phyloP scores from a whole-genome alignment of 495 filamentous ascomycete genomes.

The Hypoxylon rickii region DNA sequence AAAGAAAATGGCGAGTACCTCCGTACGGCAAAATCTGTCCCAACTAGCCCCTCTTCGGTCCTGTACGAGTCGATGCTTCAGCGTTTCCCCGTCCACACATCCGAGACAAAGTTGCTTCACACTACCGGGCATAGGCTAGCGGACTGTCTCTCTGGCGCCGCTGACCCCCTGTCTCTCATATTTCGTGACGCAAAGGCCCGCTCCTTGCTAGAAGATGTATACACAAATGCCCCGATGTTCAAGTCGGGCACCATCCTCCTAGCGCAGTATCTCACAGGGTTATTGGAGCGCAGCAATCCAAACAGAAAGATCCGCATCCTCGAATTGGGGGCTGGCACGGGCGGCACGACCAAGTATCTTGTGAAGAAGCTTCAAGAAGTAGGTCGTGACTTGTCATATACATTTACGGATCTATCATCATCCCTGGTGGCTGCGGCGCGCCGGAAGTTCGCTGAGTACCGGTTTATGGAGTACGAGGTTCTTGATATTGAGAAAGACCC shows the following conservation, averaged over 20 bases:
- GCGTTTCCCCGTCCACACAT: constrained; percentile 40
- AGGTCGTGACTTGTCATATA: constrained; percentile 38
- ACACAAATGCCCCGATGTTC: no score
- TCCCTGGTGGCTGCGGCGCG: constrained; percentile 47
- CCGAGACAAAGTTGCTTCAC: constrained; percentile 44
- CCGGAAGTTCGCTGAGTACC: constrained; percentile 35
- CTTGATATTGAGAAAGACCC: constrained; percentile 44
- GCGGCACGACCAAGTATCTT: constrained; percentile 45
- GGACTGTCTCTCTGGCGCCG: constrained; percentile 43
- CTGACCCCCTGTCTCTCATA: constrained; percentile 49
- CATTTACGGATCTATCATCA: constrained; percentile 48
- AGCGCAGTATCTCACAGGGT: no score
- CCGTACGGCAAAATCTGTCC: no score
- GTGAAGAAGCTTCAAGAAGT: constrained; percentile 39
- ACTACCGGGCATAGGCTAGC: constrained; percentile 45
- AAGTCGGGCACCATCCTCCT: no score
- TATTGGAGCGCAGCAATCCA: no score
- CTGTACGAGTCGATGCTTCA: constrained; percentile 39
- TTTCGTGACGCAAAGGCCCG: constrained; percentile 49
- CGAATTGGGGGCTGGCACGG: no score
- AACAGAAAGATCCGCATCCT: constrained; percentile 34
- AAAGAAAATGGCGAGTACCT: no score
- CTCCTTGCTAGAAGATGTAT: no score
- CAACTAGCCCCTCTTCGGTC: no score
- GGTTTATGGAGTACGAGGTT: constrained; percentile 37